These are phyloP conservation scores for Scheffersomyces cryptocercus DNA, from an alignment of 1,139 yeast species.

Conservation along the genomic window DNA sequence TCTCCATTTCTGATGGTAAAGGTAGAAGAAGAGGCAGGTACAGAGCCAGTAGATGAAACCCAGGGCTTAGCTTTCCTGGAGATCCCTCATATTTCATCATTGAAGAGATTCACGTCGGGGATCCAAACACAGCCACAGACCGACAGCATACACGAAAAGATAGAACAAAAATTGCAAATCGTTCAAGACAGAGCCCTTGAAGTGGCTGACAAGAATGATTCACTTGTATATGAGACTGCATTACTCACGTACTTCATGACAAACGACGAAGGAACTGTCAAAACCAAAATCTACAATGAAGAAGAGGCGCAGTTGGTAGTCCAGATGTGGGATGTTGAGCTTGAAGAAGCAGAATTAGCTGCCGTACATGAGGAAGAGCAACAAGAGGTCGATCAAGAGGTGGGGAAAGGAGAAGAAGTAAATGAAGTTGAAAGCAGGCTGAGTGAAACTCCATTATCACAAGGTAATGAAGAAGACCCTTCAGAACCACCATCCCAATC, in stretches of 20 bases:
- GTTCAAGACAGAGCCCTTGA: slow-evolving; percentile 17
- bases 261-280: slow-evolving; percentile 4
- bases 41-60: not conserved
- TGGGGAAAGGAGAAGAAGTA: slow-evolving; percentile 1
- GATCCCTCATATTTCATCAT: slow-evolving; percentile 2
- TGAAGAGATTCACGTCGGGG: not conserved
- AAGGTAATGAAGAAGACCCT: not conserved
- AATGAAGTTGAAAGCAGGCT: not conserved
- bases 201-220: slow-evolving; percentile 16
- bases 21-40: not conserved
- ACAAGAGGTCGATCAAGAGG: not conserved
- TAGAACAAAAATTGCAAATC: slow-evolving; percentile 10
- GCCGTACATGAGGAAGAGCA: slow-evolving; percentile 1
- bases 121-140: no score
- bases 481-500: no score
- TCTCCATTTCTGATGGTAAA: not conserved
- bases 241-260: slow-evolving; percentile 12
- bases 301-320: slow-evolving; percentile 14
- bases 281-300: slow-evolving; percentile 7
- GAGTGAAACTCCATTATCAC: no score
- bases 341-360: slow-evolving; percentile 5
- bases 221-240: slow-evolving; percentile 24
- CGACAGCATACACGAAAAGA: slow-evolving; percentile 3
- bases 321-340: slow-evolving; percentile 11
- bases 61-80: slow-evolving; percentile 3